phyloP scores from a whole-genome alignment of 495 filamentous ascomycete genomes.

The Hyaloscypha hepaticicola region DNA sequence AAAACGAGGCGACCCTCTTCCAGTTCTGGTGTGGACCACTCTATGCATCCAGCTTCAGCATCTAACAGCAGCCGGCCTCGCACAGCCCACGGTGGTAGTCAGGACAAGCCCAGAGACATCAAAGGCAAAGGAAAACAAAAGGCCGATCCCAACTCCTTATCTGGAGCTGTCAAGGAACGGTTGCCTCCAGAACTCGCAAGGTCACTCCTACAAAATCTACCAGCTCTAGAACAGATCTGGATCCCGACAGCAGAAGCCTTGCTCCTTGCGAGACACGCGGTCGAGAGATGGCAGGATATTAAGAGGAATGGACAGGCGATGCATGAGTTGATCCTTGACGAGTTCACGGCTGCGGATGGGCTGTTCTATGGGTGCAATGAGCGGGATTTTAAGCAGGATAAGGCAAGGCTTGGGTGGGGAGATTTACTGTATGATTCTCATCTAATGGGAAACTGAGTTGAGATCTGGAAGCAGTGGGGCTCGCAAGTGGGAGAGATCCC shows the following conservation, averaged over 20 bases:
- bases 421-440: not conserved
- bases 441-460: too few relatives aligned
- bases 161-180: not conserved
- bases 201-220: conserved; percentile 43
- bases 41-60: not conserved
- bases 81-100: not conserved
- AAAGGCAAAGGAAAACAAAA: conserved; percentile 16
- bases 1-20: conserved; percentile 41
- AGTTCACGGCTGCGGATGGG: conserved; percentile 46
- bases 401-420: not conserved
- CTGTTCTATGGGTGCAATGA: conserved; percentile 7
- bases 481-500: too few relatives aligned
- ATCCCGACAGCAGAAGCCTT: conserved; percentile 48
- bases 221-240: conserved; percentile 49
- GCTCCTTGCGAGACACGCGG: conserved; percentile 48
- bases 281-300: conserved; percentile 48
- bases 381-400: not conserved
- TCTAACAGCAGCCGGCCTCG: not conserved
- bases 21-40: too few relatives aligned
- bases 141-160: not conserved
- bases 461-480: too few relatives aligned
- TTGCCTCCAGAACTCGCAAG: conserved; percentile 41
- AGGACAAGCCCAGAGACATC: not conserved
- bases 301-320: conserved; percentile 50
- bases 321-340: conserved; percentile 48